Evolutionary conservation across 139 green algal species (phyloP).

Genomic region (Marvania coccoides): DNA sequence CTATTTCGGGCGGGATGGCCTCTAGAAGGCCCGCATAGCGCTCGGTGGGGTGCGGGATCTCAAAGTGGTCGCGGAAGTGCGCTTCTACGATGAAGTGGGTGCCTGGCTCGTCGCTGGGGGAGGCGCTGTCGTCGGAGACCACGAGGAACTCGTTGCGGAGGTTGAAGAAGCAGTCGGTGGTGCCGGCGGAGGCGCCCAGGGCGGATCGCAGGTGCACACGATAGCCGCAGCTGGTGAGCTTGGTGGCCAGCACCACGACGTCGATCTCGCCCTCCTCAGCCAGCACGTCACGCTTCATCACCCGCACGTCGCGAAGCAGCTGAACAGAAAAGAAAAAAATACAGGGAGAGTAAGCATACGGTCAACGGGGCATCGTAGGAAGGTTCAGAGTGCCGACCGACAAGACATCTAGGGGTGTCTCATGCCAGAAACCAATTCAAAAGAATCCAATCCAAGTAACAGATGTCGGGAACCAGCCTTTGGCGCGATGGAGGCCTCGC

Average conservation of each 20-base stretch:
- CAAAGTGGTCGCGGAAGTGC: slow-evolving; percentile 39
- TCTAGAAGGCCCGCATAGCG: slow-evolving; percentile 29
- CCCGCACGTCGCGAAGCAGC: slow-evolving; percentile 28
- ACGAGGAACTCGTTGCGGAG: slow-evolving; percentile 45
- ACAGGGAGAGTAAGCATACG: too few relatives aligned
- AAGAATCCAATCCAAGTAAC: too few relatives aligned
- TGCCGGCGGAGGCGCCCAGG: slow-evolving; percentile 29
- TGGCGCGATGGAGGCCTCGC: too few relatives aligned
- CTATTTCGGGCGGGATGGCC: slow-evolving; percentile 45
- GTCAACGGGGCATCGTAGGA: too few relatives aligned
- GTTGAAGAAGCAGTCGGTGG: slow-evolving; percentile 31
- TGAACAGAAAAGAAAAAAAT: too few relatives aligned
- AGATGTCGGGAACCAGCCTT: too few relatives aligned
- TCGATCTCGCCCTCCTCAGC: slow-evolving; percentile 34
- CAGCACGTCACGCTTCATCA: slow-evolving; percentile 20
- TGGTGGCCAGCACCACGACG: slow-evolving; percentile 31
- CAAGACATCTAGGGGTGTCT: too few relatives aligned
- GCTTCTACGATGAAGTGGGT: slow-evolving; percentile 39
- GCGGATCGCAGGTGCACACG: slow-evolving; percentile 29
- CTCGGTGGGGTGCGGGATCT: slow-evolving; percentile 25
- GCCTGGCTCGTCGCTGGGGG: background rate
- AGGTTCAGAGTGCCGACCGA: too few relatives aligned
- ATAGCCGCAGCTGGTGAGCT: slow-evolving; percentile 33
- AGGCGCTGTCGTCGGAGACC: slow-evolving; percentile 4
- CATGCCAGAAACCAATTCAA: too few relatives aligned